Percentiles rank a stretch among this genome's conserved stretches.
phyloP scores from a whole-genome alignment of 2,329 filamentous ascomycete genomes.

The Coniella lustricola region DNA sequence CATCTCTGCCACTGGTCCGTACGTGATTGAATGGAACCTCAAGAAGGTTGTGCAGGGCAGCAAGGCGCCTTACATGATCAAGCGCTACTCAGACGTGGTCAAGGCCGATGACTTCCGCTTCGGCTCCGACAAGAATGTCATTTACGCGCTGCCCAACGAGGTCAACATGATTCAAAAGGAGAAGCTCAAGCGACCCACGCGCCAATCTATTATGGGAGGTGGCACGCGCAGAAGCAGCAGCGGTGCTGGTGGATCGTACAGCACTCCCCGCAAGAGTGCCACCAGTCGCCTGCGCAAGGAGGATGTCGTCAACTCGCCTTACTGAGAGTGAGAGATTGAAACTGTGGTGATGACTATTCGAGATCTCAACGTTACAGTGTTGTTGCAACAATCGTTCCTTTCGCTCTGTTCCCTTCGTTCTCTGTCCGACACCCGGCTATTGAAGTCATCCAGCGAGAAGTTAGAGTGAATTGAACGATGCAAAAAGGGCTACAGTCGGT shows the following conservation, averaged over 20 bases:
- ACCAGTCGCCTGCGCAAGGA: constrained; percentile 54
- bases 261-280: constrained; percentile 9
- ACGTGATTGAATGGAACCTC: constrained; percentile 93
- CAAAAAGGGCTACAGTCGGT: too few relatives aligned
- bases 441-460: too few relatives aligned
- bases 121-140: constrained; percentile 94
- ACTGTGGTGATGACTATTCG: background rate
- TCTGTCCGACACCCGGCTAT: too few relatives aligned
- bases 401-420: too few relatives aligned
- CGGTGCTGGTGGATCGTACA: constrained; percentile 25
- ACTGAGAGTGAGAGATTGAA: too few relatives aligned
- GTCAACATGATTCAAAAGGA: constrained; percentile 95
- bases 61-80: constrained; percentile 91
- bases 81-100: constrained; percentile 89
- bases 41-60: constrained; percentile 77
- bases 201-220: constrained; percentile 79
- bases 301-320: constrained; percentile 72
- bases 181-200: constrained; percentile 76
- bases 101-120: constrained; percentile 99
- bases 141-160: constrained; percentile 92
- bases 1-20: constrained; percentile 92
- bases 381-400: too few relatives aligned
- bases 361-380: background rate
- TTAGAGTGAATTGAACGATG: too few relatives aligned
- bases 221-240: constrained; percentile 48